Percentiles rank a stretch among this genome's conserved stretches.
Conservation (phyloP, 2,329 filamentous ascomycete species). For the Talaromyces funiculosus region DNA sequence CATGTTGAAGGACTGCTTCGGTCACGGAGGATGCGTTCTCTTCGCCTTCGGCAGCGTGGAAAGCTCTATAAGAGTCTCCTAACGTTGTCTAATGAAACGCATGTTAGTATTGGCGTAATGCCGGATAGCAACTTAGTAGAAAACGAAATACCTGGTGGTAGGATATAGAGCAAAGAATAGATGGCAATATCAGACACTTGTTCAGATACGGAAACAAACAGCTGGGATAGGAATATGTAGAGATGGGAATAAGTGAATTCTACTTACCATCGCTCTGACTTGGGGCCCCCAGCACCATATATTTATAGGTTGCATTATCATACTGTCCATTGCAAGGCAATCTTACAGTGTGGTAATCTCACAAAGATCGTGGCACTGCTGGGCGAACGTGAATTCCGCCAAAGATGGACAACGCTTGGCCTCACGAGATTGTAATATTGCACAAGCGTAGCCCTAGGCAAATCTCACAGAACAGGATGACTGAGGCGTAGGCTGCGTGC, state of each 20-base stretch:
- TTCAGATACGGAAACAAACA: neutral
- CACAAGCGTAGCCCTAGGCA: neutral
- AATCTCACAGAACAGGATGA: neutral
- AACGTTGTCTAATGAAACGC: neutral
- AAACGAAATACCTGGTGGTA: neutral
- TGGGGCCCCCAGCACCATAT: neutral
- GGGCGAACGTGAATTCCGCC: neutral
- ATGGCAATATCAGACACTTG: neutral
- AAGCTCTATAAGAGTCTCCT: neutral
- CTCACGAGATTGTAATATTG: neutral
- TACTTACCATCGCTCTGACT: neutral
- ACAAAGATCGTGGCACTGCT: neutral
- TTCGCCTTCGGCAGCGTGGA: neutral
- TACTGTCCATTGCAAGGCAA: neutral
- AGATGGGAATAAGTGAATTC: neutral
- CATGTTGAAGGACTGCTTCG: neutral
- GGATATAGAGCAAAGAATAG: neutral
- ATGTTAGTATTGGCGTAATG: neutral
- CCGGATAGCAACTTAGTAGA: neutral
- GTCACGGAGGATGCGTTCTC: neutral
- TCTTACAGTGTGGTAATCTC: neutral
- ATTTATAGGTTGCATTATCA: neutral
- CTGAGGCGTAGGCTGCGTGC: neutral
- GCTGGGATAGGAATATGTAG: neutral
- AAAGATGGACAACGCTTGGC: neutral